Evolutionary conservation across 441 rosid species (phyloP).

Genomic region (Arabidopsis hybrid): DNA sequence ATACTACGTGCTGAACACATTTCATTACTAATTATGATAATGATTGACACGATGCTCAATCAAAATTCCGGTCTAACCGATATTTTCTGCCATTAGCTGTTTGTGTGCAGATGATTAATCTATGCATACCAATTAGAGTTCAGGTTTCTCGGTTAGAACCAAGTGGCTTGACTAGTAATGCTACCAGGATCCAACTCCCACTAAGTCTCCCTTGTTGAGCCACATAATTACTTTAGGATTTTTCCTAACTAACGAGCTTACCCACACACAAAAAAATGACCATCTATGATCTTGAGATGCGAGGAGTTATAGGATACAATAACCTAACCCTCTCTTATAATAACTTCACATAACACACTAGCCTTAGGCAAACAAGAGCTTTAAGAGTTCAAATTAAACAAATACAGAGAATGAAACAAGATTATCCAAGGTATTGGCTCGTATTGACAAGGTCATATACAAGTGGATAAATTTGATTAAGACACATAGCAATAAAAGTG

Average conservation of each 20-base stretch:
- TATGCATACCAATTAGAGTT: not conserved
- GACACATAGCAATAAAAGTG: not conserved
- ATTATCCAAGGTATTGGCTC: not conserved
- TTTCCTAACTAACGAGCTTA: slow-evolving; percentile 1
- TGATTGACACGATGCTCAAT: not conserved
- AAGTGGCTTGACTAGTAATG: not conserved
- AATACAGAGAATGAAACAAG: slow-evolving; percentile 5
- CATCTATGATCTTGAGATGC: slow-evolving; percentile 5
- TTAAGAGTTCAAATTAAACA: not conserved
- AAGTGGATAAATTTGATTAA: not conserved
- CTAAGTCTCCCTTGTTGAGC: not conserved
- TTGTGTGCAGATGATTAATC: not conserved
- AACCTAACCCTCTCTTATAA: not conserved
- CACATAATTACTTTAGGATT: not conserved
- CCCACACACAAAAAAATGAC: slow-evolving; percentile 4
- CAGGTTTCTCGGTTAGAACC: not conserved
- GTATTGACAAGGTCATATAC: not conserved
- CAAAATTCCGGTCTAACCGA: slow-evolving; percentile 6
- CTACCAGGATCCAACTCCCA: not conserved
- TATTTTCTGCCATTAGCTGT: not conserved
- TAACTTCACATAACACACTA: slow-evolving; percentile 17
- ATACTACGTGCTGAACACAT: not conserved
- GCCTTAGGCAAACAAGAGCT: slow-evolving; percentile 4
- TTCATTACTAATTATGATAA: not conserved
- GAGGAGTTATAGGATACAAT: not conserved